These are phyloP conservation scores for Diversispora eburnea DNA, from an alignment of 192 early-diverging fungal species.

Conservation along the genomic window DNA sequence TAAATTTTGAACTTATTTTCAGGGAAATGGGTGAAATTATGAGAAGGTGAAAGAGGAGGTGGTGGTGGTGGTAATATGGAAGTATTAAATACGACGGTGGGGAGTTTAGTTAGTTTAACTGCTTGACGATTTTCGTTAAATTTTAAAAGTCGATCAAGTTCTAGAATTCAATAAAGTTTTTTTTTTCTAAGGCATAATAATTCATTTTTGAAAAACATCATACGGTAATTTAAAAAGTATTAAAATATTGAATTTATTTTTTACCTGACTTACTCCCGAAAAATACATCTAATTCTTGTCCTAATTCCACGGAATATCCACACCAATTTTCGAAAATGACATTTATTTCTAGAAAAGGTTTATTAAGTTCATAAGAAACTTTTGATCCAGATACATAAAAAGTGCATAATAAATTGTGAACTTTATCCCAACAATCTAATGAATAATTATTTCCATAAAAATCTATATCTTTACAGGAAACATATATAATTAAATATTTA, in stretches of 20 bases:
- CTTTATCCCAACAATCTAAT: background rate
- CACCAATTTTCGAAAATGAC: constrained; percentile 58
- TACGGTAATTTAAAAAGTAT: background rate
- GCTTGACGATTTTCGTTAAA: no score
- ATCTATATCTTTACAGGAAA: constrained; percentile 10
- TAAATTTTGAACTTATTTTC: constrained; percentile 26
- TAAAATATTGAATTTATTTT: background rate
- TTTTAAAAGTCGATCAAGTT: no score
- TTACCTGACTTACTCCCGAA: constrained; percentile 45
- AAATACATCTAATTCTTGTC: constrained; percentile 37
- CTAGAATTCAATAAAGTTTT: no score
- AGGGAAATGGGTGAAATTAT: background rate
- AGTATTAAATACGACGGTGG: no score
- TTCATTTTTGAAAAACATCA: background rate
- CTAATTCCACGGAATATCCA: constrained; percentile 53
- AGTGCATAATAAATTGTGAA: constrained; percentile 14
- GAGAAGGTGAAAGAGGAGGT: no score
- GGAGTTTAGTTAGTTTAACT: no score
- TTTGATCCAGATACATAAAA: constrained; percentile 54
- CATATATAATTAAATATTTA: background rate
- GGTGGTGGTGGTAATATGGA: background rate
- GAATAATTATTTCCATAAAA: background rate
- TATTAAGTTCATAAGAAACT: constrained; percentile 34
- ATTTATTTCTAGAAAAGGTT: constrained; percentile 51
- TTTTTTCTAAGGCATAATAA: no score